A percentile compares a stretch with the other conserved stretches of the same genome.
These are phyloP conservation scores for Ganoderma lucidum DNA, from an alignment of 1,284 basidiomycete species.

Conservation along the genomic window DNA sequence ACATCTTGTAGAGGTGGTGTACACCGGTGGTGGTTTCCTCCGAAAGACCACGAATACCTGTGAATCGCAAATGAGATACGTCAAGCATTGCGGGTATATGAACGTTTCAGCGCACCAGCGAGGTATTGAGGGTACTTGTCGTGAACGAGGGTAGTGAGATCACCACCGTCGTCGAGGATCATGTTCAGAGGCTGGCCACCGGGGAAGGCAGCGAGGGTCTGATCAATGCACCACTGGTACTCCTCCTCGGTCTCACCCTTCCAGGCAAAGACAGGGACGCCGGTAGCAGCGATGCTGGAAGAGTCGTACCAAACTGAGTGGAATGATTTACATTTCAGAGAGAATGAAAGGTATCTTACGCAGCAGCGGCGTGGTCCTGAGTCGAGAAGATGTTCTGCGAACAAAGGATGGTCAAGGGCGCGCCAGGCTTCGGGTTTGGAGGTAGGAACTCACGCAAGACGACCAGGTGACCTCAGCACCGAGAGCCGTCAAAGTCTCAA, in stretches of 20 bases:
- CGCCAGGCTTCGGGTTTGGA: neutral
- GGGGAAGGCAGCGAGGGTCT: slow-evolving; percentile 87
- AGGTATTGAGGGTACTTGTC: slow-evolving; percentile 95
- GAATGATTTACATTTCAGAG: neutral
- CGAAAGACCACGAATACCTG: slow-evolving; percentile 91
- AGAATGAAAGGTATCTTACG: slow-evolving; percentile 61
- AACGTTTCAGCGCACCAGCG: slow-evolving; percentile 54
- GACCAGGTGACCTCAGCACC: slow-evolving; percentile 99
- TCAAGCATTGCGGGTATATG: neutral
- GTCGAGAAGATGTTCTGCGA: slow-evolving; percentile 98
- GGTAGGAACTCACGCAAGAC: slow-evolving; percentile 79
- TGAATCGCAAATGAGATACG: neutral
- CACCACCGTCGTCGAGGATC: slow-evolving; percentile 99
- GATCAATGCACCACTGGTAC: slow-evolving; percentile 98
- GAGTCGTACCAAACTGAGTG: slow-evolving; percentile 14
- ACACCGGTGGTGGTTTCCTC: slow-evolving; percentile 99
- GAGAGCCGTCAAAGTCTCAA: slow-evolving; percentile 94
- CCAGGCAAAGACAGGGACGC: slow-evolving; percentile 99
- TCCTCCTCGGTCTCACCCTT: slow-evolving; percentile 99
- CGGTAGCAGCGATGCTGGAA: slow-evolving; percentile 91
- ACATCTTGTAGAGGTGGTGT: slow-evolving; percentile 98
- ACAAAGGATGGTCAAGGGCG: slow-evolving; percentile 10
- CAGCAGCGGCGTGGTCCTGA: slow-evolving; percentile 98
- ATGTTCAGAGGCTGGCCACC: slow-evolving; percentile 91
- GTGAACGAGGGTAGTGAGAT: slow-evolving; percentile 95